A percentile compares a stretch with the other conserved stretches of the same genome.
Conservation (phyloP, 2,329 filamentous ascomycete genomes). For the Pseudopithomyces chartarum region DNA sequence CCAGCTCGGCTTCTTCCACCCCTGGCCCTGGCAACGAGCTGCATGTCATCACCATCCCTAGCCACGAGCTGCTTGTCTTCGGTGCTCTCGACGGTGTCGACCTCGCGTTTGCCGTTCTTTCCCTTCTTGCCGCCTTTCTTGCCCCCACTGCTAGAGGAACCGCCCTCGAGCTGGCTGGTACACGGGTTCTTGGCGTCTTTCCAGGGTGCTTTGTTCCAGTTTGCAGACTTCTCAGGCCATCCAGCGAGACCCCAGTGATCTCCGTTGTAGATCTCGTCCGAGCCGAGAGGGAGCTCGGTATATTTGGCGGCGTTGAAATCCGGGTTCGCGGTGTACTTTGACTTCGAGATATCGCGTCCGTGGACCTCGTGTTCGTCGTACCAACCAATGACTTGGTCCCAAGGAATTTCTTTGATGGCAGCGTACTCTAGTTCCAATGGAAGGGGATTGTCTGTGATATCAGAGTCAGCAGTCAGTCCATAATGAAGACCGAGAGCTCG, state of each 20-base stretch:
- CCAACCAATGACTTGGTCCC: conserved; percentile 1
- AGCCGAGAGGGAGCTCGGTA: not conserved
- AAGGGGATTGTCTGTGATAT: not conserved
- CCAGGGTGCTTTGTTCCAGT: not conserved
- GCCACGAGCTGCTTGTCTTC: not conserved
- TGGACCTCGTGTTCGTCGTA: not conserved
- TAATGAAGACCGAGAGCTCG: not conserved
- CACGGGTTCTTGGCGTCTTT: not conserved
- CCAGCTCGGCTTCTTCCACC: not conserved
- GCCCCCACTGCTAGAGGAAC: not conserved
- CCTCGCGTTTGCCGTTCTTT: not conserved
- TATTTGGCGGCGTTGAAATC: not conserved
- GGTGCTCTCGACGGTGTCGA: not conserved
- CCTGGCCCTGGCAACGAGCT: conserved; percentile 1
- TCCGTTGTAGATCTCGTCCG: not conserved
- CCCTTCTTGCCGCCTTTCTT: not conserved
- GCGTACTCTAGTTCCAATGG: not conserved
- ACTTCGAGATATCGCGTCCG: not conserved
- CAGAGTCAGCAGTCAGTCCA: not conserved
- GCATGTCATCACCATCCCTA: not conserved
- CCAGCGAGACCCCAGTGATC: not conserved
- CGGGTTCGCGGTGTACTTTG: not conserved
- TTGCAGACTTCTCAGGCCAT: not conserved
- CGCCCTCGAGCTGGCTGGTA: not conserved
- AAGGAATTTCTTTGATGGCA: not conserved